Evolutionary conservation across 768 basidiomycete genomes (phyloP), one percentile per base, ranked within the genome.

Genomic region (Pisolithus sp.): DNA sequence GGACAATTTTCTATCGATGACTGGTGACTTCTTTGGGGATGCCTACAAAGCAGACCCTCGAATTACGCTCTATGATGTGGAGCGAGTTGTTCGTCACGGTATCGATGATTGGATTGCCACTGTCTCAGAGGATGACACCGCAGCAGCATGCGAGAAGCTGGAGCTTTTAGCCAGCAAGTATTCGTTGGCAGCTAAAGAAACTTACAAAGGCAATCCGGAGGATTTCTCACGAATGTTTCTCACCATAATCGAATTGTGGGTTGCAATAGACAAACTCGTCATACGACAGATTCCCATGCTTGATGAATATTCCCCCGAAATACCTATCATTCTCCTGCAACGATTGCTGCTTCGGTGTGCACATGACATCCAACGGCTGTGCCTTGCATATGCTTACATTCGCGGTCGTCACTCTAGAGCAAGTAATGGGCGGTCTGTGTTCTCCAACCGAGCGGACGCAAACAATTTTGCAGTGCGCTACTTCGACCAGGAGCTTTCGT

Each of bases 261-360:
- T 73, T 3, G 72, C 68, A 0, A 59, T 77, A 9, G 77, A 78
- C 55, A 64, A 53, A n/a, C 36, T 71, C n/a, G 64, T 61, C 7
- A 57, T 70, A 17, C 23, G 31, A 4, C 60, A 65, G 38, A 57
- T 59, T 9, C 73, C 78, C 2, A 63, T 79, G 17, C 60, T 81
- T 8, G 39, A 40, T 0, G 61, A 71, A 5, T 80, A 76, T 47
- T 73, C 76, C 12, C 77, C 79, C 0, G 77, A 76, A 51, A 59
- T 80, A 0, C 67, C 74, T 1, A 21, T 52, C 2, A 45, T 42
- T 34, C 31, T 34, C 12, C 31, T 34, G 12, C 9, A 34, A 5
- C 31, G 68, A 0, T 67, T 81, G 17, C 60, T 81, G 5, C 65
- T 81, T 2, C 67, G 61, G 21, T 65, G 62, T 47, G 48, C 61